Evolutionary conservation across 305 asterid genomes (phyloP), one percentile per base, ranked within the genome.

Genomic region (Fraxinus floribunda): DNA sequence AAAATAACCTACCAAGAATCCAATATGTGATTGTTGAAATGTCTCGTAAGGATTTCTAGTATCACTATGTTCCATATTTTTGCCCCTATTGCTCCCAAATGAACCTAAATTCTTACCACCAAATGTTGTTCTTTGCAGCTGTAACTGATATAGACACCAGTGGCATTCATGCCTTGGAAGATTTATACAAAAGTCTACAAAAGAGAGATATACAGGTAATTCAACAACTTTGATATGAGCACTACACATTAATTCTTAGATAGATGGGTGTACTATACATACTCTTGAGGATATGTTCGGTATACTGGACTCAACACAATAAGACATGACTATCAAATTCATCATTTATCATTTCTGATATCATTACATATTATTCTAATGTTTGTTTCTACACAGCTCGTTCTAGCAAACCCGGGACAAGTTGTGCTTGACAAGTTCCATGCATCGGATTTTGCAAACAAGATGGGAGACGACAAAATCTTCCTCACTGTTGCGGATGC

Each of bases 91-190:
- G 8, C 8, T 30, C 8, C 20, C 13, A 39, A 24, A 26, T n/a
- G n/a, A 26, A 79, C 41, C 46, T 62, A 77, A 79, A 44, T 26
- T 39, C 44, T 16, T 30, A 34, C 5, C 7, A 34, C 41, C 5
- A 30, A 32, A 71, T 46, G 3, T 62, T 16, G 2, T 44, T 1
- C 78, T 16, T 5, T 84, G 85, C 94, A 95, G 99, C 99, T 89
- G 98, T 95, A 66, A 94, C 91, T n/a, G 98, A 95, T 46, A 90
- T 95, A 46, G 99, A 95, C 81, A 93, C 97, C 0, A 91, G 97
- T 82, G 99, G 99, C 7, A 92, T 95, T 71, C 96, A 94, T 87
- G 87, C 97, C 16, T 55, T 95, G 77, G 96, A 95, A 85, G 99
- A 93, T 80, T 81, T 95, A 41, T 78, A 85, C 83, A 94, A 90